A percentile compares a stretch with the other conserved stretches of the same genome.
phyloP scores from a whole-genome alignment of 164 flowering plant genomes.

The Brasenia schreberi region DNA sequence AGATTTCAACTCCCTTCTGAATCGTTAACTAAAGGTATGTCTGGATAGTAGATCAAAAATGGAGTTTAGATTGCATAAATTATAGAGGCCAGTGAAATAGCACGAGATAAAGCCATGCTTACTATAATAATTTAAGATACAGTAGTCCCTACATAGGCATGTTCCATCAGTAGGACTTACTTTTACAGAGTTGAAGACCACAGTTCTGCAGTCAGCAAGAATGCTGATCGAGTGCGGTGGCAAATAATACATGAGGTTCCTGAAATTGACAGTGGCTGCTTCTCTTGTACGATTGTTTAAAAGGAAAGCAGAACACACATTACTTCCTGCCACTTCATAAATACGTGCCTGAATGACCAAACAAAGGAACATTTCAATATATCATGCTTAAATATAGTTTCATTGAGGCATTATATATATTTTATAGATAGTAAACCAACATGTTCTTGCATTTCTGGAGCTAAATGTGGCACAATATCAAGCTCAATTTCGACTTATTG shows the following conservation, averaged over 20 bases:
- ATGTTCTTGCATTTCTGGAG: too few species aligned
- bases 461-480: too few species aligned
- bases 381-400: background rate
- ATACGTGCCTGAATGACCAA: constrained; percentile 27
- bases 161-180: constrained; percentile 15
- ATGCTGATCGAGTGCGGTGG: constrained; percentile 82
- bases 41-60: background rate
- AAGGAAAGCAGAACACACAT: constrained; percentile 71
- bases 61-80: too few species aligned
- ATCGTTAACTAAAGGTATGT: background rate
- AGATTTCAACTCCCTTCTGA: background rate
- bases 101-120: background rate
- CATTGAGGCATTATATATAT: background rate
- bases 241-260: constrained; percentile 34
- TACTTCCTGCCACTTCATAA: constrained; percentile 27
- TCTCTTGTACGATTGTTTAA: constrained; percentile 37
- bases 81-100: too few species aligned
- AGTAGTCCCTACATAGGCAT: too few species aligned
- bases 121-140: too few species aligned
- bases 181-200: constrained; percentile 57
- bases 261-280: constrained; percentile 29
- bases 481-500: too few species aligned
- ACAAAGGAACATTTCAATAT: background rate
- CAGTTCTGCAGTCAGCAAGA: constrained; percentile 92
- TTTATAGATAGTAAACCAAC: too few species aligned